Percentiles rank a stretch among this genome's conserved stretches.
phyloP scores from a whole-genome alignment of 305 asterid species.

The Rubia peregrina region DNA sequence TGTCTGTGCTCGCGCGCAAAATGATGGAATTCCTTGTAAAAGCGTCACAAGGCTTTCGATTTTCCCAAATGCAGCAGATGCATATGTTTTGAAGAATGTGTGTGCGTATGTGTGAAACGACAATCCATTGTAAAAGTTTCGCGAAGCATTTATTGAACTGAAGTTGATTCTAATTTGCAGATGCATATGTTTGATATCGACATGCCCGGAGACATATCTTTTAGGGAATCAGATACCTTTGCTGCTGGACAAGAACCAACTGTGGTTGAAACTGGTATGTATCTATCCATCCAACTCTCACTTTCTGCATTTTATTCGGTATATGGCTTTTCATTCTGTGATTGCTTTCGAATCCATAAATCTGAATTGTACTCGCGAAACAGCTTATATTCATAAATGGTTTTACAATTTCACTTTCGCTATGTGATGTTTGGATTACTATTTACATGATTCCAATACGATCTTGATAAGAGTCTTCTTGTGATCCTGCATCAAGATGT shows the following conservation, averaged over 20 bases:
- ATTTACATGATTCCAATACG: neutral
- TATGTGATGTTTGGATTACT: neutral
- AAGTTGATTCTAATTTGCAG: conserved; percentile 20
- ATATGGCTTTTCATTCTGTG: neutral
- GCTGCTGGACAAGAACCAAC: conserved; percentile 29
- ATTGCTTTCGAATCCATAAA: neutral
- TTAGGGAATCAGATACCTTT: conserved; percentile 30
- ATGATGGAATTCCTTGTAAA: neutral
- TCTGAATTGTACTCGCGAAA: neutral
- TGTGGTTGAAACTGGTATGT: conserved; percentile 34
- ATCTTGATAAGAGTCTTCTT: neutral
- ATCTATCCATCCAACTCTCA: conserved; percentile 16
- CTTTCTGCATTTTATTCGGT: neutral
- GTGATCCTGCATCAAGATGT: conserved; percentile 20
- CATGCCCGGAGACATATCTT: conserved; percentile 26
- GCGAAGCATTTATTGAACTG: neutral
- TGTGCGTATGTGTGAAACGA: neutral
- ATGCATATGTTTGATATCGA: conserved; percentile 37
- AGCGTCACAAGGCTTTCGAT: too few relatives aligned
- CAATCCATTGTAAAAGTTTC: neutral
- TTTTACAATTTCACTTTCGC: neutral
- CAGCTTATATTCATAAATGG: neutral
- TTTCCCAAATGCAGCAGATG: too few relatives aligned
- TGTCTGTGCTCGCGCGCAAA: neutral
- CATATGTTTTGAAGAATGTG: neutral